Evolutionary conservation across 2,329 filamentous ascomycete genomes (phyloP).

Genomic region (Monilinia polystroma): DNA sequence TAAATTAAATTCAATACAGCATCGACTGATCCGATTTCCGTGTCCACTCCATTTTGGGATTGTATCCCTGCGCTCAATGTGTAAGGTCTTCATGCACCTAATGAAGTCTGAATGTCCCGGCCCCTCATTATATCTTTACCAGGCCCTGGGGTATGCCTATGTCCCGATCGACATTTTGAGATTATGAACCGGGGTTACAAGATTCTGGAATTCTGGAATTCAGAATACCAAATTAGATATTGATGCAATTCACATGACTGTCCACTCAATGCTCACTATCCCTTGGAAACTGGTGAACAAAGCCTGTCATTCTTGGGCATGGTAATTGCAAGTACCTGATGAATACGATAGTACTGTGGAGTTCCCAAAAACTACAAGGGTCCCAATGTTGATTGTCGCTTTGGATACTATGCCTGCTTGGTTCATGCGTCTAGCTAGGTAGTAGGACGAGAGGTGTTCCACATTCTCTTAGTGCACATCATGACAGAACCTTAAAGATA

Average conservation of each 20-base stretch:
- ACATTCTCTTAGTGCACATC: not conserved
- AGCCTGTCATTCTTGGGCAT: not conserved
- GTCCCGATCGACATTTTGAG: slow-evolving; percentile 4
- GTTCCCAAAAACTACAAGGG: not conserved
- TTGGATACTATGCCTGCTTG: too few species aligned
- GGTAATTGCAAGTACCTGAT: not conserved
- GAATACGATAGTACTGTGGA: not conserved
- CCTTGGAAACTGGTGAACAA: not conserved
- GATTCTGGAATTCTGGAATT: not conserved
- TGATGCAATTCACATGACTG: not conserved
- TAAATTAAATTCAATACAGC: not conserved
- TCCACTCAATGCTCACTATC: not conserved
- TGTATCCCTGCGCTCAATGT: not conserved
- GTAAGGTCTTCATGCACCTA: slow-evolving; percentile 1
- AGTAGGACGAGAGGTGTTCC: not conserved
- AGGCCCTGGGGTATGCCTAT: slow-evolving; percentile 2
- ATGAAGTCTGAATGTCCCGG: not conserved
- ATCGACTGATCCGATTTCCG: not conserved
- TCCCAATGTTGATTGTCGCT: not conserved
- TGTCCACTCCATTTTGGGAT: not conserved
- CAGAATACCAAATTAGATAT: not conserved
- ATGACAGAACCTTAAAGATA: not conserved
- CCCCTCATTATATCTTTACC: not conserved
- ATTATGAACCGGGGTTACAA: not conserved
- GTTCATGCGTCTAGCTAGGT: too few species aligned